Evolutionary conservation across 768 basidiomycete genomes (phyloP).

Genomic region (Serendipita sp.): DNA sequence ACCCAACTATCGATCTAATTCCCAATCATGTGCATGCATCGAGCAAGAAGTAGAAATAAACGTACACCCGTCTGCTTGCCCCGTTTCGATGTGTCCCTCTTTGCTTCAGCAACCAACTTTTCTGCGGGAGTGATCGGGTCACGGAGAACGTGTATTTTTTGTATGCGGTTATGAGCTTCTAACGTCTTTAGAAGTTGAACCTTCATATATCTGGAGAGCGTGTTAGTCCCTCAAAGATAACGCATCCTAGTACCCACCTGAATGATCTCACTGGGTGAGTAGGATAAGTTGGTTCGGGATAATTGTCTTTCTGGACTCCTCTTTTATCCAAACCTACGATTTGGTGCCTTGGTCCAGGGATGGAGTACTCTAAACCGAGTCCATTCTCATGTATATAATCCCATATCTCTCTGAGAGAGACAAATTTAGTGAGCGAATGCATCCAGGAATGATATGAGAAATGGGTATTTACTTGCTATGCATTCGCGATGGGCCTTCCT

Average conservation of each 20-base stretch:
- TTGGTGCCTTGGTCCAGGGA: neutral
- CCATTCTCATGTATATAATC: neutral
- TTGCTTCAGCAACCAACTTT: no score
- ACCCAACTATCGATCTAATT: neutral
- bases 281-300: neutral
- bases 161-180: neutral
- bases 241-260: neutral
- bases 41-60: no score
- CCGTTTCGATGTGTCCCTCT: no score
- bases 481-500: neutral
- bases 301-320: neutral
- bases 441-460: neutral
- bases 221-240: neutral
- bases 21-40: neutral
- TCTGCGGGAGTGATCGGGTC: neutral
- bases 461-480: neutral
- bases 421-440: neutral
- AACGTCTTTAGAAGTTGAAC: neutral
- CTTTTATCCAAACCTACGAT: neutral
- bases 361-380: neutral
- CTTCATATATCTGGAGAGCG: neutral
- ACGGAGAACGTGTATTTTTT: neutral
- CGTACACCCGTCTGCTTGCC: no score
- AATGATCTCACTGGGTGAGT: neutral
- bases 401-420: neutral